phyloP scores from a whole-genome alignment of 805 yeast species.

The Cyberlindnera mycetangii region DNA sequence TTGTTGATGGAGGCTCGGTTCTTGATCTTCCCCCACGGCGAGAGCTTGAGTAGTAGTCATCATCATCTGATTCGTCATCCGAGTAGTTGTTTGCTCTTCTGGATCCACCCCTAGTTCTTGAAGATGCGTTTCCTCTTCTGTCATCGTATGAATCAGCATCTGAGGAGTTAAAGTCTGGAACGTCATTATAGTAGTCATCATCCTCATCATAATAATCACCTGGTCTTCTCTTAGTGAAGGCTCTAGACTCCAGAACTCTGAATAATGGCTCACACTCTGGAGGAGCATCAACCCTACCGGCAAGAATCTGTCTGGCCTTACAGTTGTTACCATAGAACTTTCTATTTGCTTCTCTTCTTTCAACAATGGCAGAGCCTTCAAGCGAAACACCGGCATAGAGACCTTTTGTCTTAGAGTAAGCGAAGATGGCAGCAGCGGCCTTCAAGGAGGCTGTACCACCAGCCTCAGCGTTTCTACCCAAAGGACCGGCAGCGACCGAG shows the following conservation, averaged over 20 bases:
- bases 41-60: constrained; percentile 40
- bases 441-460: constrained; percentile 91
- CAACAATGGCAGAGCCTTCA: constrained; percentile 95
- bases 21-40: constrained; percentile 21
- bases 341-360: constrained; percentile 94
- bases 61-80: constrained; percentile 36
- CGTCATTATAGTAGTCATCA: constrained; percentile 72
- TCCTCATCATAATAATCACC: constrained; percentile 48
- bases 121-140: constrained; percentile 20
- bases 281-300: constrained; percentile 90
- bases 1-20: constrained; percentile 1
- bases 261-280: constrained; percentile 85
- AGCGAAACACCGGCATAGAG: constrained; percentile 95
- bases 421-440: constrained; percentile 84
- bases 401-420: constrained; percentile 95
- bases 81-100: constrained; percentile 17
- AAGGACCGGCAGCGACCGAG: constrained; percentile 95
- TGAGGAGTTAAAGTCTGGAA: constrained; percentile 33
- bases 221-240: constrained; percentile 57
- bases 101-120: constrained; percentile 4
- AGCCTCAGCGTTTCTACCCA: constrained; percentile 97
- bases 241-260: constrained; percentile 82
- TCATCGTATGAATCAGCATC: constrained; percentile 27
- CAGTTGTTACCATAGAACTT: constrained; percentile 89
- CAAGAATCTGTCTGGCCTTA: constrained; percentile 80